Evolutionary conservation across 768 basidiomycete genomes (phyloP).

Genomic region (Kwoniella shandongensis): DNA sequence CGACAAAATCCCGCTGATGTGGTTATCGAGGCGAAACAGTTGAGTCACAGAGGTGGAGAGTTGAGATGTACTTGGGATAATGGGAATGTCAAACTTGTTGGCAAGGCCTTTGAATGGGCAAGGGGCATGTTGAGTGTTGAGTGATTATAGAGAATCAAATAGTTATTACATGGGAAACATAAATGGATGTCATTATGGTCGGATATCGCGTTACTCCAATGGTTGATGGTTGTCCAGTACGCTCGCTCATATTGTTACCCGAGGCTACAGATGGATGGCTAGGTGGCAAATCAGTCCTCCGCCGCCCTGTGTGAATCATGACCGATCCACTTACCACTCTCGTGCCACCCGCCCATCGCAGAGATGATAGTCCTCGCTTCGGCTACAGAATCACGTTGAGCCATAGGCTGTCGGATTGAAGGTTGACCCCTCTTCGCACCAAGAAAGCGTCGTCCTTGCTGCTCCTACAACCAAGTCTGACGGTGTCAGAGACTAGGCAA

Average conservation of each 20-base stretch:
- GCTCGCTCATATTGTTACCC: too few relatives aligned
- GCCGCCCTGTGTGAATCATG: neutral
- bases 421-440: neutral
- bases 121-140: slow-evolving; percentile 8
- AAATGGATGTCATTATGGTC: too few relatives aligned
- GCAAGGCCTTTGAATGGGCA: slow-evolving; percentile 14
- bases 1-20: neutral
- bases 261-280: too few relatives aligned
- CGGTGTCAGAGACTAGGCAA: neutral
- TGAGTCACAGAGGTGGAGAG: slow-evolving; percentile 24
- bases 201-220: too few relatives aligned
- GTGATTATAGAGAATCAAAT: too few relatives aligned
- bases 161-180: too few relatives aligned
- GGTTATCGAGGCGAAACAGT: slow-evolving; percentile 25
- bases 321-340: slow-evolving; percentile 19
- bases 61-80: slow-evolving; percentile 17
- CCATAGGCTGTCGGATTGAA: slow-evolving; percentile 2
- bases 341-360: slow-evolving; percentile 30
- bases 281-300: neutral
- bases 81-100: slow-evolving; percentile 19
- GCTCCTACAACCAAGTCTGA: neutral
- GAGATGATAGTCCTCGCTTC: slow-evolving; percentile 20
- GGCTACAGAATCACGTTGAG: slow-evolving; percentile 19
- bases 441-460: neutral
- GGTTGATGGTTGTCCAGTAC: too few relatives aligned